Evolutionary conservation across 225 moss, liverwort and hornwort species (phyloP), one percentile per base, ranked within the genome.

Genomic region (Sphagnum contortum): DNA sequence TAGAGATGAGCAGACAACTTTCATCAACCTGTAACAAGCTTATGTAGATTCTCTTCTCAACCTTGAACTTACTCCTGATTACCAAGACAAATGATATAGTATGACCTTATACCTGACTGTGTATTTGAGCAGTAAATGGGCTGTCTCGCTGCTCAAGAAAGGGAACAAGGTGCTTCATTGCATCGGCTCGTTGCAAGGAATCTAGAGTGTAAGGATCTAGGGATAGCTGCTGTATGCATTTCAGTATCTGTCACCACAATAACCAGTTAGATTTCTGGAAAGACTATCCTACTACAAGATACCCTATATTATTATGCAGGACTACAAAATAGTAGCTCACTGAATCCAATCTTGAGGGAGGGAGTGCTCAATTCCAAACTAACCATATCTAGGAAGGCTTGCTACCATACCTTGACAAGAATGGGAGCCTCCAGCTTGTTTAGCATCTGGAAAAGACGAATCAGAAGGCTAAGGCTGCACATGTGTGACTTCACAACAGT

Each of bases 131-230:
- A 61, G 86, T 81, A 78, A 81, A 78, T 55, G 82, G 72, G 29
- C 92, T 89, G 48, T 88, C 89, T 50, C 86, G 88, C 64, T 73
- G 78, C 65, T 92, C 92, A 66, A 95, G 70, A 72, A 95, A 88
- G 69, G 89, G 89, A 63, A 95, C 88, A 66, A 95, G 88, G 78
- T 92, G 92, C 84, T 95, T 95, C 76, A 95, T 95, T 12, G 92
- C 95, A 87, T 95, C 89, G 70, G 92, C 95, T 67, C 92, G 80
- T 90, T 95, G 95, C 80, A 95, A 75, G 49, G 72, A 83, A 71
- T 95, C 95, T 72, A 92, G 71, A 44, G 92, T 90, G 62, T 78
- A 83, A 3, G 95, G 88, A 64, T 95, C 95, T 50, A 79, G 77
- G 50, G 95, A 95, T 7, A 95, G 80, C 77, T 95, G 89, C 73